Conservation (phyloP, 2,329 filamentous ascomycete genomes). For the Ceratocystis ficicola region DNA sequence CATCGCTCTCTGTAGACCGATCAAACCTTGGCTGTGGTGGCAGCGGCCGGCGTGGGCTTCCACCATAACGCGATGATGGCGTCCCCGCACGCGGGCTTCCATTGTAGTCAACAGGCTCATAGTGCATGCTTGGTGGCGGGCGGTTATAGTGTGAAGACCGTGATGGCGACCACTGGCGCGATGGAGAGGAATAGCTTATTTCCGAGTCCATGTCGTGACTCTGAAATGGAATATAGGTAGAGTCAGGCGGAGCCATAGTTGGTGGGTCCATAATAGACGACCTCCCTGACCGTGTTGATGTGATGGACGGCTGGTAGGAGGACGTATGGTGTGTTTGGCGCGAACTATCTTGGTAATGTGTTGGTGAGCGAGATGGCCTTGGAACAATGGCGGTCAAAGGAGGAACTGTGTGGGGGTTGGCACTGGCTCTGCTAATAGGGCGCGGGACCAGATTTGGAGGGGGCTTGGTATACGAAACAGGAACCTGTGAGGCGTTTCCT, state of each 20-base stretch:
- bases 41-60: slow-evolving; percentile 73
- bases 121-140: slow-evolving; percentile 59
- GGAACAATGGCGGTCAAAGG: slow-evolving; percentile 17
- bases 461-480: neutral
- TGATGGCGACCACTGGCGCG: slow-evolving; percentile 48
- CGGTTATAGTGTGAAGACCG: slow-evolving; percentile 51
- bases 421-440: slow-evolving; percentile 15
- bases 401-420: slow-evolving; percentile 6
- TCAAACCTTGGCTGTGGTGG: slow-evolving; percentile 83
- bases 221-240: slow-evolving; percentile 48
- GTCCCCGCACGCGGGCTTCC: slow-evolving; percentile 84
- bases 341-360: slow-evolving; percentile 33
- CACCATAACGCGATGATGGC: slow-evolving; percentile 76
- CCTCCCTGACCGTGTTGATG: slow-evolving; percentile 35
- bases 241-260: slow-evolving; percentile 50
- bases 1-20: slow-evolving; percentile 33
- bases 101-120: slow-evolving; percentile 80
- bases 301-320: slow-evolving; percentile 43
- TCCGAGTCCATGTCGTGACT: slow-evolving; percentile 32
- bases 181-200: slow-evolving; percentile 35
- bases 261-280: slow-evolving; percentile 47
- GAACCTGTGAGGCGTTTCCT: slow-evolving; percentile 13
- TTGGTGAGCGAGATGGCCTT: slow-evolving; percentile 33
- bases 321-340: slow-evolving; percentile 30
- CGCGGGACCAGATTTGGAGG: neutral